Evolutionary conservation across 164 flowering plant species (phyloP), one percentile per base, ranked within the genome.

Genomic region (Warburgia ugandensis): DNA sequence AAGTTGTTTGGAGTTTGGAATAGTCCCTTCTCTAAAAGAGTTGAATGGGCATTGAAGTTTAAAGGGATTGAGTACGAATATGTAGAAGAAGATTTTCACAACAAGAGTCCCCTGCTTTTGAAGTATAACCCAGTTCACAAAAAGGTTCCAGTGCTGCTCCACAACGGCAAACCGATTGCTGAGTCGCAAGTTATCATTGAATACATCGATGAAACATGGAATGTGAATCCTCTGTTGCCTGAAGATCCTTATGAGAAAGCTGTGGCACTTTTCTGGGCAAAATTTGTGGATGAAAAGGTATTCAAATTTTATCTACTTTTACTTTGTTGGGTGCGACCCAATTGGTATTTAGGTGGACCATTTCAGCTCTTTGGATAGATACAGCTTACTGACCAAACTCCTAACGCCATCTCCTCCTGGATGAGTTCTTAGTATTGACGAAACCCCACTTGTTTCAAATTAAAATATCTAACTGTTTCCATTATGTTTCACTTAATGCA

Each of bases 141-240:
- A n/a, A 47, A 47, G 30, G 8, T 49, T 3, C 53, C 53, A 0
- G 53, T 49, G 53, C 35, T 56, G 0, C 22, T 68, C 2, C 73
- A 68, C 28, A 35, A 53, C 0, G 66, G 50, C 9, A 61, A 22
- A 39, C 58, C 72, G 20, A 51, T 69, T 1, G 9, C 46, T 0
- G 64, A 69, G 47, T 65, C 69, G 1, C 58, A 53, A 0, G 43
- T 68, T 28, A 68, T 68, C n/a, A n/a, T n/a, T n/a, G n/a, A n/a
- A n/a, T n/a, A n/a, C n/a, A n/a, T n/a, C n/a, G n/a, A n/a, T n/a
- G n/a, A n/a, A n/a, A n/a, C n/a, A n/a, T n/a, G n/a, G n/a, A n/a
- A n/a, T n/a, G n/a, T n/a, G n/a, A n/a, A n/a, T n/a, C n/a, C n/a
- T n/a, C n/a, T n/a, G n/a, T n/a, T n/a, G n/a, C n/a, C n/a, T n/a